These are phyloP conservation scores for Gymnopilus dilepis DNA, from an alignment of 768 basidiomycete genomes.

Conservation along the genomic window DNA sequence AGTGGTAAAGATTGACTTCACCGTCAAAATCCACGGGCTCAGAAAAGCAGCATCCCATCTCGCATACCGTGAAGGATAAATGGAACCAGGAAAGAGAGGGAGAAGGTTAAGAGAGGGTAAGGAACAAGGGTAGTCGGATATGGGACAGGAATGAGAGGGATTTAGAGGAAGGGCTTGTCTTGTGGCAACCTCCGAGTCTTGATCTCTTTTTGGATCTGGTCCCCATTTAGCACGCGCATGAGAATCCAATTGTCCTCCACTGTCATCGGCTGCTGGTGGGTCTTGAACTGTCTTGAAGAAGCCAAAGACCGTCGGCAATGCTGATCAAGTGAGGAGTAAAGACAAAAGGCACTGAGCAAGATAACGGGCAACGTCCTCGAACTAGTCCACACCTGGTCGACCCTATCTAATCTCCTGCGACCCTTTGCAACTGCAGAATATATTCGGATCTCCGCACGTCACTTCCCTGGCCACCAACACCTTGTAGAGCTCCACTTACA, in stretches of 20 bases:
- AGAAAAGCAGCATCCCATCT: slow-evolving; percentile 70
- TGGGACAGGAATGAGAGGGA: slow-evolving; percentile 23
- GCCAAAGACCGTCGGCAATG: neutral
- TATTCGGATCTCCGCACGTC: slow-evolving; percentile 1
- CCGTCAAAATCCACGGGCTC: slow-evolving; percentile 86
- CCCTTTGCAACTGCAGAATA: neutral
- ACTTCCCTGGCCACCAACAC: neutral
- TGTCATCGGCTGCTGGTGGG: neutral
- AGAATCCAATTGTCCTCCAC: slow-evolving; percentile 10
- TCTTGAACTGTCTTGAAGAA: slow-evolving; percentile 4
- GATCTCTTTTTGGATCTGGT: slow-evolving; percentile 27
- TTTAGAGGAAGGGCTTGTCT: slow-evolving; percentile 20
- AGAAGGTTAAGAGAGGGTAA: slow-evolving; percentile 38
- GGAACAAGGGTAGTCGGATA: slow-evolving; percentile 46
- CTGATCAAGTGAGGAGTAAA: slow-evolving; percentile 8
- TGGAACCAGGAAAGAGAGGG: slow-evolving; percentile 32
- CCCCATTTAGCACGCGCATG: slow-evolving; percentile 18
- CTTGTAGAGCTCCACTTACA: neutral
- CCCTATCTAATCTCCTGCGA: slow-evolving; percentile 11
- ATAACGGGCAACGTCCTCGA: slow-evolving; percentile 15
- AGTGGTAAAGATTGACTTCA: slow-evolving; percentile 93
- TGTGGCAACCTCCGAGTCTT: slow-evolving; percentile 29
- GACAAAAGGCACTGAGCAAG: slow-evolving; percentile 23
- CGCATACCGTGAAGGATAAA: slow-evolving; percentile 41
- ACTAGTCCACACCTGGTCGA: slow-evolving; percentile 7